phyloP scores from a whole-genome alignment of 1,284 basidiomycete species.

The Veloboletus limbatus region DNA sequence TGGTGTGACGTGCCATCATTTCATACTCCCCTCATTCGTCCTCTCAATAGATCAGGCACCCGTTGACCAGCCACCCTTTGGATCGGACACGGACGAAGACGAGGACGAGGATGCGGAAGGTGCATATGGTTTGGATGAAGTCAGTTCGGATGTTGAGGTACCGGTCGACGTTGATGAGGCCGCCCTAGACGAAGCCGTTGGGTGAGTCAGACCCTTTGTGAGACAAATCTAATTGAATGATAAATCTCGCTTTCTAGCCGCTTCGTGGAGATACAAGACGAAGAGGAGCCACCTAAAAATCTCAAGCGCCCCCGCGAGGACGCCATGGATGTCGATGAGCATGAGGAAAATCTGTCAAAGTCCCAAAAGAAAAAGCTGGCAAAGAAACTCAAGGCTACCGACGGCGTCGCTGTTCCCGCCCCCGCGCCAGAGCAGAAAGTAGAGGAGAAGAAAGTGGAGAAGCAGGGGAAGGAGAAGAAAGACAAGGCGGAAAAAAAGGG shows the following conservation, averaged over 20 bases:
- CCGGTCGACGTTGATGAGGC: conserved; percentile 61
- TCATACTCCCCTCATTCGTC: background rate
- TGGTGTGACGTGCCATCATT: conserved; percentile 12
- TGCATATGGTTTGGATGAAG: conserved; percentile 62
- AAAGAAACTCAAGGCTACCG: conserved; percentile 73
- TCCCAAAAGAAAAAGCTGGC: conserved; percentile 63
- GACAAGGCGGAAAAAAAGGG: conserved; percentile 39
- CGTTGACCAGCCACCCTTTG: conserved; percentile 48
- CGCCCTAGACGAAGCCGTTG: conserved; percentile 62
- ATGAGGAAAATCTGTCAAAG: conserved; percentile 46
- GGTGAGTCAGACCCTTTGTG: conserved; percentile 30
- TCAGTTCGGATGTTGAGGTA: conserved; percentile 76
- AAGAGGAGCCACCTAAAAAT: conserved; percentile 15
- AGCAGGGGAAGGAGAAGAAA: conserved; percentile 35
- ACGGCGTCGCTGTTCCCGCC: conserved; percentile 53
- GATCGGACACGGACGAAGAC: conserved; percentile 38
- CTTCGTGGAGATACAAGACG: conserved; percentile 58
- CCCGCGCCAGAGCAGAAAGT: conserved; percentile 37
- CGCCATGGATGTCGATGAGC: conserved; percentile 41
- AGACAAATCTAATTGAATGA: conserved; percentile 1
- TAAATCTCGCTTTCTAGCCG: conserved; percentile 41
- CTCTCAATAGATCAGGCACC: conserved; percentile 44
- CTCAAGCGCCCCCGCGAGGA: conserved; percentile 67
- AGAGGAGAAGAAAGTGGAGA: conserved; percentile 38
- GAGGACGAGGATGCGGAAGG: conserved; percentile 55